Base-by-base conservation (phyloP, 2,329 filamentous ascomycete genomes). In the Sporothrix schenckii region DNA sequence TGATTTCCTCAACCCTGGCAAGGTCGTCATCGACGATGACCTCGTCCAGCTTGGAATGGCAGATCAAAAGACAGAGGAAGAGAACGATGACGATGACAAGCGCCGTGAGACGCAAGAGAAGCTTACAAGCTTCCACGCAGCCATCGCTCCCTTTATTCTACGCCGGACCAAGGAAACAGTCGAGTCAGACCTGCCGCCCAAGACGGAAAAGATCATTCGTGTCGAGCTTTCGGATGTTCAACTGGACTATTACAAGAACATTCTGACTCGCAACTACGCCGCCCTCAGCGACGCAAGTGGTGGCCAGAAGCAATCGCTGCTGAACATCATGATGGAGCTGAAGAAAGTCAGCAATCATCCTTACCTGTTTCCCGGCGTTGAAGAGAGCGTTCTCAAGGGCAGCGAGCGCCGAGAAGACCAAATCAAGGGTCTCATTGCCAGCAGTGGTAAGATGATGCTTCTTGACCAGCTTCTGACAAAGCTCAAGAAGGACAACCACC, bases 251-350 rank as follows among this genome's bases (percentile, higher is more conserved):
- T 99, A 99, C 84, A 98, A 98, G 82, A 98, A 98, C 77, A 98
- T 99, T 71, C 85, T 99, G 30, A 98, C 95, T 0, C 90, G 94
- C 76, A 99, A 99, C 78, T 99, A 99, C 77, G 89, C 93, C 41
- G 95, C 94, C 3, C 85, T 99, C 44, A 97, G 96, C 76, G 92
- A 97, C 77, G 94, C 93, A 60, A 90, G 91, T 58, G 92, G 89
- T 72, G 95, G 94, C 6, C 92, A 96, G 79, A 98, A 97, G 80
- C 94, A 97, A 75, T 98, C 94, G 0, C 83, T 99, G 16, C 83
- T 99, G 73, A 99, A 99, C 80, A 95, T 99, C 79, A 97, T 99
- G 88, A 99, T 99, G 95, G 95, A 99, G 80, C 81, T 99, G 77
- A 99, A 99, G 84, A 99, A 99, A 81, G 93, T 95, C 78, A 98